phyloP scores from a whole-genome alignment of 139 green algal genomes.

The Chlorokybus atmophyticus region DNA sequence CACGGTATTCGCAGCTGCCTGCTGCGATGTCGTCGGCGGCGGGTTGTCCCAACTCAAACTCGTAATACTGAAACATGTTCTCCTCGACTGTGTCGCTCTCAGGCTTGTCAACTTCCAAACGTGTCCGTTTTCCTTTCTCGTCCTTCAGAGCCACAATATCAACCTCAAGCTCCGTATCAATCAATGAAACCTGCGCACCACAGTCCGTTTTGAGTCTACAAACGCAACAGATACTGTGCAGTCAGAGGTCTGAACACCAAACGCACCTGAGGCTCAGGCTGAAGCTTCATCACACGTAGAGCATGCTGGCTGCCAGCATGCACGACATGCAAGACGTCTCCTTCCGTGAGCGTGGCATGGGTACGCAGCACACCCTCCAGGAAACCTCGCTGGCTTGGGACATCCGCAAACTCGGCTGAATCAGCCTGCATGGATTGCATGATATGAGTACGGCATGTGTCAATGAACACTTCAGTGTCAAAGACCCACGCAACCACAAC shows the following conservation, averaged over 20 bases:
- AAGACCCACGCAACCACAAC: too few species aligned
- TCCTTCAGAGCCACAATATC: conserved; percentile 4
- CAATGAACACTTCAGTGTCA: too few species aligned
- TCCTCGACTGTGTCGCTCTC: conserved; percentile 14
- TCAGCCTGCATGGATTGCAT: too few species aligned
- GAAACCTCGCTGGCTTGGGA: conserved; percentile 14
- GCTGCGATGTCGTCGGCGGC: too few species aligned
- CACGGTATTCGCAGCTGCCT: too few species aligned
- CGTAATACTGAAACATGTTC: conserved; percentile 14
- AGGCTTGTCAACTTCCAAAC: conserved; percentile 1
- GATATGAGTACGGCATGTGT: too few species aligned
- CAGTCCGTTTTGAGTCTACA: neutral
- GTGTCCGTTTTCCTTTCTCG: neutral
- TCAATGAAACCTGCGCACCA: conserved; percentile 10
- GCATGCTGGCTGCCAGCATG: conserved; percentile 14
- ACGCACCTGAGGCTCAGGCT: neutral
- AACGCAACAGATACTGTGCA: neutral
- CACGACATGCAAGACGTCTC: conserved; percentile 12
- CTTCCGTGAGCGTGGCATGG: conserved; percentile 17
- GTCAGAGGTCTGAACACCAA: neutral
- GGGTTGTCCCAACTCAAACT: too few species aligned
- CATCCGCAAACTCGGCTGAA: conserved; percentile 20
- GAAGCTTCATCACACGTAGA: conserved; percentile 20
- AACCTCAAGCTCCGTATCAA: conserved; percentile 26
- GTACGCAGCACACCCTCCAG: conserved; percentile 14